These are phyloP conservation scores for Linum usitatissimum DNA, from an alignment of 345 rosid species.

Conservation along the genomic window DNA sequence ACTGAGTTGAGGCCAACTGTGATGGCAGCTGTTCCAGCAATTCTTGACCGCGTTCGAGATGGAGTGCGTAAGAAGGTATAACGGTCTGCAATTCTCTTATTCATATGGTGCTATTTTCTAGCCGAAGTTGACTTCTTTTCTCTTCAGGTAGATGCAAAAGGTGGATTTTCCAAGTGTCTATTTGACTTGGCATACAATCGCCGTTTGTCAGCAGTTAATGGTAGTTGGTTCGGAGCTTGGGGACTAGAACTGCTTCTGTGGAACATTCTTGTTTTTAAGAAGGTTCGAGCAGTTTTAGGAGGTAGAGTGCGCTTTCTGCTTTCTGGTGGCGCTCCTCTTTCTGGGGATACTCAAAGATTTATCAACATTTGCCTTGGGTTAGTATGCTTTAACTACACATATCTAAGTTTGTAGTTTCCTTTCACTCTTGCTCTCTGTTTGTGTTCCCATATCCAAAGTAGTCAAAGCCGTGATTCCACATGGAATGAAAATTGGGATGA, in stretches of 20 bases:
- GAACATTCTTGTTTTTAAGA: conserved; percentile 73
- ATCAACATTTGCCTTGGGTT: conserved; percentile 96
- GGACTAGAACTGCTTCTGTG: conserved; percentile 76
- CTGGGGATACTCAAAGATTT: conserved; percentile 95
- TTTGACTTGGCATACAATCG: conserved; percentile 90
- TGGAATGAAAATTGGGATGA: too few species aligned
- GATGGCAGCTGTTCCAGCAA: conserved; percentile 98
- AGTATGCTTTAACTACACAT: conserved; percentile 24
- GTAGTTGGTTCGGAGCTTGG: conserved; percentile 97
- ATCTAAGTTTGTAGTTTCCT: neutral
- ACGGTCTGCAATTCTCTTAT: conserved; percentile 7
- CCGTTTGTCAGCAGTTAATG: conserved; percentile 76
- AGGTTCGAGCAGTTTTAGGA: conserved; percentile 80
- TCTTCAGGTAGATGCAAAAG: conserved; percentile 71
- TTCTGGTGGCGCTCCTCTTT: conserved; percentile 98
- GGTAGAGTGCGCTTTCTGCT: conserved; percentile 86
- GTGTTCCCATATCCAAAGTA: neutral
- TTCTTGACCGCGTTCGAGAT: conserved; percentile 94
- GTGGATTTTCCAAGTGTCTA: conserved; percentile 65
- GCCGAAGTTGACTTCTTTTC: neutral
- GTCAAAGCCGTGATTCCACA: too few species aligned
- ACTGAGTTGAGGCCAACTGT: conserved; percentile 66
- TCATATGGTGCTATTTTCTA: too few species aligned
- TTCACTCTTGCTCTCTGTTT: neutral
- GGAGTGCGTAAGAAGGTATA: conserved; percentile 91